phyloP scores from a whole-genome alignment of 768 basidiomycete species.

The Leccinum pellstonianum region DNA sequence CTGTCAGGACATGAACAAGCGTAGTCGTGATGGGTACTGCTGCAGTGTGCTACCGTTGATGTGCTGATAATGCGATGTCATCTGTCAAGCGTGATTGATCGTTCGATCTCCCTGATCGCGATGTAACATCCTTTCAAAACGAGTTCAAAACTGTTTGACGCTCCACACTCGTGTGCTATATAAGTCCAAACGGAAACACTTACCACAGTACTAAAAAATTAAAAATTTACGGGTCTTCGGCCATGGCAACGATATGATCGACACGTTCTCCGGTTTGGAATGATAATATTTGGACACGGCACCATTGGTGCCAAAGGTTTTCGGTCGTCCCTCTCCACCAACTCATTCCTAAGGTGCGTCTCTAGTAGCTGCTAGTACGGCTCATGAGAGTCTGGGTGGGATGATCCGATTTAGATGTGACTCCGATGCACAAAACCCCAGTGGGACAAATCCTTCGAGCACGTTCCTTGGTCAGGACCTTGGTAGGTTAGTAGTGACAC shows the following conservation, averaged over 20 bases:
- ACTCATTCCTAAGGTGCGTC: not conserved
- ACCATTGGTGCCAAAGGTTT: not conserved
- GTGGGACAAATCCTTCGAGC: not conserved
- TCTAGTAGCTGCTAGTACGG: no score
- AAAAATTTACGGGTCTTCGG: not conserved
- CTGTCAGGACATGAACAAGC: no score
- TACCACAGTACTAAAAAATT: not conserved
- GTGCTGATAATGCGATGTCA: not conserved
- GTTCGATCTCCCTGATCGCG: not conserved
- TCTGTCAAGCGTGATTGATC: not conserved
- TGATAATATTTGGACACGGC: not conserved
- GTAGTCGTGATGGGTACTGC: not conserved
- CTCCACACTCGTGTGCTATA: not conserved
- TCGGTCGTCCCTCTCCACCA: not conserved
- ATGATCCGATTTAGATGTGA: not conserved
- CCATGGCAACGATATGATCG: not conserved
- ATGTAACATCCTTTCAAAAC: not conserved
- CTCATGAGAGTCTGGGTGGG: no score
- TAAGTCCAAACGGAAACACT: not conserved
- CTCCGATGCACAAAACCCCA: no score
- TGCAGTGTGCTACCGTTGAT: not conserved
- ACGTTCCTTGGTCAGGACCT: not conserved
- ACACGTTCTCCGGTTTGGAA: not conserved
- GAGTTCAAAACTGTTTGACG: not conserved
- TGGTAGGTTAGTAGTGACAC: no score